A percentile compares a stretch with the other conserved stretches of the same genome.
phyloP scores from a whole-genome alignment of 2,329 filamentous ascomycete genomes.

The Albophoma yamanashiensis region DNA sequence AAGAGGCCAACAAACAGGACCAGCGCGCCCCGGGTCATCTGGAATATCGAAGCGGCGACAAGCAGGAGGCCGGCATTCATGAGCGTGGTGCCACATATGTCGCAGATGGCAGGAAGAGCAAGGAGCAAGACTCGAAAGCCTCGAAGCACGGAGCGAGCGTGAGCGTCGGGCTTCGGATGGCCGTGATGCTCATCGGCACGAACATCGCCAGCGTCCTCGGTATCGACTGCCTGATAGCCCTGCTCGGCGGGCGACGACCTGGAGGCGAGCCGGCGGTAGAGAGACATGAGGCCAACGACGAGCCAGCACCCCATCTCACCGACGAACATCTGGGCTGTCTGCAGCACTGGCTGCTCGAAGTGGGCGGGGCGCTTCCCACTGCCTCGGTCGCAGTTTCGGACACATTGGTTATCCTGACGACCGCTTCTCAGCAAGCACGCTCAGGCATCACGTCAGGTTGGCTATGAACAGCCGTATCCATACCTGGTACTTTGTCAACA shows the following conservation, averaged over 20 bases:
- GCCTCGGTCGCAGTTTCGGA: slow-evolving; percentile 70
- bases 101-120: slow-evolving; percentile 79
- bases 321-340: slow-evolving; percentile 96
- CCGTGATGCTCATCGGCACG: slow-evolving; percentile 7
- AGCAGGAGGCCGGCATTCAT: slow-evolving; percentile 96
- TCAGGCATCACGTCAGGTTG: too few species aligned
- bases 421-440: neutral
- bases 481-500: slow-evolving; percentile 94
- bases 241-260: slow-evolving; percentile 30
- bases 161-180: slow-evolving; percentile 32
- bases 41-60: slow-evolving; percentile 92
- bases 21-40: slow-evolving; percentile 93
- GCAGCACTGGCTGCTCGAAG: slow-evolving; percentile 93
- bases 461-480: slow-evolving; percentile 6
- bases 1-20: slow-evolving; percentile 95
- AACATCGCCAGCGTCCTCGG: slow-evolving; percentile 27
- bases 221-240: slow-evolving; percentile 57
- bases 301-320: slow-evolving; percentile 96
- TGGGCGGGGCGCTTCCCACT: slow-evolving; percentile 54
- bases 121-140: slow-evolving; percentile 67
- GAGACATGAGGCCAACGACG: slow-evolving; percentile 60
- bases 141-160: slow-evolving; percentile 48
- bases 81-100: slow-evolving; percentile 88
- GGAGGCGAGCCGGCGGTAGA: slow-evolving; percentile 49
- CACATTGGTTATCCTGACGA: slow-evolving; percentile 88